Percentiles rank a stretch among this genome's conserved stretches.
Evolutionary conservation across 164 flowering plant species (phyloP).

Genomic region (Cinnamomum chago): DNA sequence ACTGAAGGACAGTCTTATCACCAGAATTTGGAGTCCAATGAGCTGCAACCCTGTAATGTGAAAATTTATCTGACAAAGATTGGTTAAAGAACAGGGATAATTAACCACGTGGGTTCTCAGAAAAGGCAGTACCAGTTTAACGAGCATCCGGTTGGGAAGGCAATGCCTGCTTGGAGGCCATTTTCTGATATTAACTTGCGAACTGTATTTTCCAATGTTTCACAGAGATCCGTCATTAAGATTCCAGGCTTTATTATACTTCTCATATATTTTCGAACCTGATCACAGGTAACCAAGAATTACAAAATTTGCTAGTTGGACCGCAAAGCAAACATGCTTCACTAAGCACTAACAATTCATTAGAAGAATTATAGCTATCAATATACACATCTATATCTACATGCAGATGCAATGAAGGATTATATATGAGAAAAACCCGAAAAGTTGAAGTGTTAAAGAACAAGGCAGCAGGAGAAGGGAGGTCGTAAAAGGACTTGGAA

Average conservation of each 20-base stretch:
- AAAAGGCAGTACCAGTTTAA: constrained; percentile 64
- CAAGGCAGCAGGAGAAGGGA: too few relatives aligned
- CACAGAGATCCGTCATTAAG: constrained; percentile 87
- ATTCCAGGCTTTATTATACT: constrained; percentile 89
- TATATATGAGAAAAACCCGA: too few relatives aligned
- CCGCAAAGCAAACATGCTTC: too few relatives aligned
- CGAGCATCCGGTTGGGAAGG: constrained; percentile 98
- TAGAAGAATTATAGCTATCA: not conserved
- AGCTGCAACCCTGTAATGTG: constrained; percentile 86
- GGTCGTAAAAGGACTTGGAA: too few relatives aligned
- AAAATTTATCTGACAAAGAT: not conserved
- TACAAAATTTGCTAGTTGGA: not conserved
- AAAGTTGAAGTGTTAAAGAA: too few relatives aligned
- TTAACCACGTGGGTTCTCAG: not conserved
- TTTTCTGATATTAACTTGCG: constrained; percentile 91
- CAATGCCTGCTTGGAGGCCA: constrained; percentile 98
- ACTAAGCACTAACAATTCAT: not conserved
- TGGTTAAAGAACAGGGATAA: not conserved
- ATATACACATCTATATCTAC: not conserved
- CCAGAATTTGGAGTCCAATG: constrained; percentile 99
- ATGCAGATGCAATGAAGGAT: too few relatives aligned
- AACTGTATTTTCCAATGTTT: constrained; percentile 91
- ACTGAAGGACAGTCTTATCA: constrained; percentile 94
- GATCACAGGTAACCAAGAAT: constrained; percentile 6
- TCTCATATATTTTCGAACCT: constrained; percentile 90